Base-by-base conservation (phyloP, 208 protist genomes). In the Trypanosoma grayi region DNA sequence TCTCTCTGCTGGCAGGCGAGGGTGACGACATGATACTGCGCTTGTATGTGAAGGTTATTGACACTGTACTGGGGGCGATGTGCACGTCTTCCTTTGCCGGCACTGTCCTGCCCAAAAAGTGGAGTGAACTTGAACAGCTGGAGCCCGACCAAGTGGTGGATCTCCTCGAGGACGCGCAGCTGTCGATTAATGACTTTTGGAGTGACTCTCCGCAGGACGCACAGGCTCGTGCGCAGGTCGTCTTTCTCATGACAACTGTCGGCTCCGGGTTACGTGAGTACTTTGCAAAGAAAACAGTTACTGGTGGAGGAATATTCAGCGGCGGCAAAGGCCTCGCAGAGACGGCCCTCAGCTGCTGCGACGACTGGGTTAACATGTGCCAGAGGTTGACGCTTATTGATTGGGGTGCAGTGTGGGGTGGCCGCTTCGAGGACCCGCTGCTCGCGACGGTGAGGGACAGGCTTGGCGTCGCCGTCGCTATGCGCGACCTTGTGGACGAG, bases 151-250 rank as follows among this genome's bases (percentile, higher is more conserved):
- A 88, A 48, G 48, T 96, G 0, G 62, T 66, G 13, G 87, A 93
- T 44, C 36, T 91, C 10, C 68, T 96, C 4, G 90, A 96, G 58
- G 86, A 93, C 10, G 70, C 79, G 25, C 77, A 92, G 60, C 40
- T 90, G 36, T 40, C 76, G 40, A 92, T 96, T 63, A 81, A 60
- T 43, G 87, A 93, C 24, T 92, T 87, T 73, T 96, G 87, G 85
- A 79, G 70, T 43, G 87, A 87, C 64, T 90, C 83, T 75, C 75
- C 79, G 20, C 84, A 94, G 69, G 85, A 94, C 60, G 66, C 81
- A 39, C 83, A 87, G 59, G 72, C 83, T 10, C 75, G 77, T 36
- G 70, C 83, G 11, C 72, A 93, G 34, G 60, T 68, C 10, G 75
- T 77, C 9, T 94, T 92, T 57, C 70, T 96, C 18, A 85, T 96